Percentiles rank a stretch among this genome's conserved stretches.
These are phyloP conservation scores for Ophiostoma ips DNA, from an alignment of 2,329 filamentous ascomycete genomes.

Conservation along the genomic window DNA sequence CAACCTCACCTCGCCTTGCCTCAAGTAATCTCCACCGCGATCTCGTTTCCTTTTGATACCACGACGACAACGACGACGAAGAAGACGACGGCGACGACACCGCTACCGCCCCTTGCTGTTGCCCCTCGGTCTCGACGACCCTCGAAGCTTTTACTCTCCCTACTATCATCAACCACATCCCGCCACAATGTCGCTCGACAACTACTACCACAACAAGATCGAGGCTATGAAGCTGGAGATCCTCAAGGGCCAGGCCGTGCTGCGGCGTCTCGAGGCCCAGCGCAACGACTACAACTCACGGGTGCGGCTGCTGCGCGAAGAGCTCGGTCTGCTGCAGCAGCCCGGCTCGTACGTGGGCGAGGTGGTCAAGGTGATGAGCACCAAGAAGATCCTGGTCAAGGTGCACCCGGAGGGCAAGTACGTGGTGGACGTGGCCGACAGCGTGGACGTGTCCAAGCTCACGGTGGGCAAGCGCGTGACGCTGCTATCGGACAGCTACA, in stretches of 20 bases:
- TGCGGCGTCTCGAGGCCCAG: slow-evolving; percentile 90
- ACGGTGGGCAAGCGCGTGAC: slow-evolving; percentile 96
- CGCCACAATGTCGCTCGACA: slow-evolving; percentile 80
- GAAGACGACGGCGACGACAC: too few relatives aligned
- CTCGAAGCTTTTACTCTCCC: not conserved
- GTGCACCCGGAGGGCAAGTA: slow-evolving; percentile 99
- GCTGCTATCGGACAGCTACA: slow-evolving; percentile 92
- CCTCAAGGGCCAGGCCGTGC: slow-evolving; percentile 91
- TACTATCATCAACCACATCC: not conserved
- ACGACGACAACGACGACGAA: too few relatives aligned
- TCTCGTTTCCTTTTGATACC: not conserved
- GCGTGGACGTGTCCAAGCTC: slow-evolving; percentile 88
- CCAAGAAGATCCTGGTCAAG: slow-evolving; percentile 97
- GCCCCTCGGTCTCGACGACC: not conserved
- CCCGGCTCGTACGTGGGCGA: slow-evolving; percentile 97
- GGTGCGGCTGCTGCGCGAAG: slow-evolving; percentile 85
- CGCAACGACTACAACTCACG: slow-evolving; percentile 99
- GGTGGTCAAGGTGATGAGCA: slow-evolving; percentile 99
- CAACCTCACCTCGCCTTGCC: not conserved
- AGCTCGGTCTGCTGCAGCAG: slow-evolving; percentile 89
- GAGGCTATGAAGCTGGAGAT: slow-evolving; percentile 99
- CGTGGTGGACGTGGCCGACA: slow-evolving; percentile 90
- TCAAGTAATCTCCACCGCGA: too few relatives aligned
- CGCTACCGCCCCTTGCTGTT: not conserved
- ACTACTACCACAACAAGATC: slow-evolving; percentile 99